Base-by-base conservation (phyloP, 202 grass and related monocot species). In the Brachypodium distachyon region DNA sequence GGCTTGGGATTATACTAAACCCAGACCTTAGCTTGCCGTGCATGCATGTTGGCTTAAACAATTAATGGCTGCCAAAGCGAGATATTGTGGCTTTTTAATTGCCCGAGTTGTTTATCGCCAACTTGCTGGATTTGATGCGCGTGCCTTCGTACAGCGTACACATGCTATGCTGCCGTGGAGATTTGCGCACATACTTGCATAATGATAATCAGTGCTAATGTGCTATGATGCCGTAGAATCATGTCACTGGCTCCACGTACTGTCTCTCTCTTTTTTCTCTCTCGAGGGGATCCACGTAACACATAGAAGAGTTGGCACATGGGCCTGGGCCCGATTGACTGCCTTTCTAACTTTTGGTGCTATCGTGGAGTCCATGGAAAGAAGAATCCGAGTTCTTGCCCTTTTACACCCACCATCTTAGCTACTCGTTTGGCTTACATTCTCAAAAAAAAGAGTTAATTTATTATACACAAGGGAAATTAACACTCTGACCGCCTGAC, bases 41-140 rank as follows among this genome's bases (percentile, higher is more conserved):
- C 63, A 40, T 44, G 39, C 63, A 40, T 67, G 63, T 10, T 28
- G 23, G 14, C 23, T 10, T 29, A 67, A 67, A 67, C 61, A 64
- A 64, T 5, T 67, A 1, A 2, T 18, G 63, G 22, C 5, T 44
- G 63, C 41, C 41, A n/a, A 3, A 28, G 64, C 65, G 41, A 29
- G 65, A 68, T 68, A 41, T 31, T n/a, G n/a, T n/a, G n/a, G 65
- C 43, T 17, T 14, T 1, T 50, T 16, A 7, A 3, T 7, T 37
- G 32, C 38, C 63, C 13, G 3, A 44, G 13, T 29, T 28, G 63
- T 67, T 25, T 18, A 67, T 46, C 7, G 48, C 68, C 48, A 53
- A 53, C 19, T 52, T 71, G 67, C 46, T 23, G 47, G 68, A 54
- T 53, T 53, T 72, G 48, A 17, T 72, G 68, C 68, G 47, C 68